Conservation (phyloP, 2,329 filamentous ascomycete genomes). For the Blastomyces gilchristii region DNA sequence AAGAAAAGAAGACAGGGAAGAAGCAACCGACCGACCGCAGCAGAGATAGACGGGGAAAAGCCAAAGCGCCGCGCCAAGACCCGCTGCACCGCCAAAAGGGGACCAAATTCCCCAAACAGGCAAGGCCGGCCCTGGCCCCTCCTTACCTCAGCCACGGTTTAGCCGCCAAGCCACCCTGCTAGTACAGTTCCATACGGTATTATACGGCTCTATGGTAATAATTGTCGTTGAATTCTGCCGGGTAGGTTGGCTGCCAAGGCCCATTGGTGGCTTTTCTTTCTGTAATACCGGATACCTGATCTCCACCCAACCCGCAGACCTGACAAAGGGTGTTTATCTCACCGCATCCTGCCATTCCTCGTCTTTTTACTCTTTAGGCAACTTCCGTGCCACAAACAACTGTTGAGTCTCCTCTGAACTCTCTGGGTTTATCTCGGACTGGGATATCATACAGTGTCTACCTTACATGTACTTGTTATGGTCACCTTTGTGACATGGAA, state of each 20-base stretch:
- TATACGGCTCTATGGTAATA: background rate
- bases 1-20: slow-evolving; percentile 13
- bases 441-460: no score
- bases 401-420: no score
- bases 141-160: background rate
- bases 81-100: no score
- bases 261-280: background rate
- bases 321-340: background rate
- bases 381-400: no score
- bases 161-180: background rate
- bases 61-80: no score
- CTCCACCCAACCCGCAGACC: background rate
- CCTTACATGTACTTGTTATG: no score
- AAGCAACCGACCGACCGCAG: slow-evolving; percentile 10
- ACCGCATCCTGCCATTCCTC: background rate
- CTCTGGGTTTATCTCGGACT: no score
- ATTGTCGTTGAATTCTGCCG: background rate
- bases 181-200: background rate
- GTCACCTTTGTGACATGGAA: no score
- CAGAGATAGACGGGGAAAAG: background rate
- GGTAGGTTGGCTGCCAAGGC: background rate
- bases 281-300: background rate
- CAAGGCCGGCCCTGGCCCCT: background rate
- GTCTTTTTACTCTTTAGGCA: background rate
- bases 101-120: background rate